Conservation (phyloP, 1,284 basidiomycete species). For the Filobasidium uniguttulatum region DNA sequence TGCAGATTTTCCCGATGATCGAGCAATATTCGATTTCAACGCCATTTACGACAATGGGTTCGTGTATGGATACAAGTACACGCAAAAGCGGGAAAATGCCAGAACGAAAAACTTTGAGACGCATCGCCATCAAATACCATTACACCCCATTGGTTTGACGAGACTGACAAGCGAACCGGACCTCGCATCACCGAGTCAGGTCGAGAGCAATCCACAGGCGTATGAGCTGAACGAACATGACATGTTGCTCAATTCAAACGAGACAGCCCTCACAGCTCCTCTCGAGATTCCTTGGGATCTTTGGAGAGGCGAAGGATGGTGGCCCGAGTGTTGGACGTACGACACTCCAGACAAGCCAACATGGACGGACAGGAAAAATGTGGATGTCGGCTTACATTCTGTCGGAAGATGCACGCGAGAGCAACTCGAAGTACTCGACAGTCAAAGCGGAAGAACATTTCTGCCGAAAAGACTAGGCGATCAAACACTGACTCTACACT, state of each 20-base stretch:
- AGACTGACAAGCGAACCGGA: neutral
- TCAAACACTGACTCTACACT: constrained; percentile 7
- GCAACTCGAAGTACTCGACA: constrained; percentile 16
- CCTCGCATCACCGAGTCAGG: neutral
- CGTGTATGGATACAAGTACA: neutral
- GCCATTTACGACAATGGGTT: neutral
- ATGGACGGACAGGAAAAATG: constrained; percentile 11
- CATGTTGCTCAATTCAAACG: neutral
- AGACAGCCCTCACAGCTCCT: neutral
- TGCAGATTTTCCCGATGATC: neutral
- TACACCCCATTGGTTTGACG: neutral
- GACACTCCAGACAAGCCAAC: neutral
- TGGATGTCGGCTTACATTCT: constrained; percentile 5
- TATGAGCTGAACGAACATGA: no score
- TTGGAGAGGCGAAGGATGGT: constrained; percentile 35
- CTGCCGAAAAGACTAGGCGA: constrained; percentile 5
- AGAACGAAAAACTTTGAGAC: neutral
- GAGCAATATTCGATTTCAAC: neutral
- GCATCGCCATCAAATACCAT: neutral
- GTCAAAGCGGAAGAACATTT: constrained; percentile 17
- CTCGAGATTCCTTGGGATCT: constrained; percentile 23
- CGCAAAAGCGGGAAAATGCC: neutral
- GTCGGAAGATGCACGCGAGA: constrained; percentile 7
- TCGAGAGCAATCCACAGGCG: neutral
- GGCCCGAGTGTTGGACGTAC: constrained; percentile 26